phyloP scores from a whole-genome alignment of 108 stramenopile genomes.

The Pseudonitzschia pungens region DNA sequence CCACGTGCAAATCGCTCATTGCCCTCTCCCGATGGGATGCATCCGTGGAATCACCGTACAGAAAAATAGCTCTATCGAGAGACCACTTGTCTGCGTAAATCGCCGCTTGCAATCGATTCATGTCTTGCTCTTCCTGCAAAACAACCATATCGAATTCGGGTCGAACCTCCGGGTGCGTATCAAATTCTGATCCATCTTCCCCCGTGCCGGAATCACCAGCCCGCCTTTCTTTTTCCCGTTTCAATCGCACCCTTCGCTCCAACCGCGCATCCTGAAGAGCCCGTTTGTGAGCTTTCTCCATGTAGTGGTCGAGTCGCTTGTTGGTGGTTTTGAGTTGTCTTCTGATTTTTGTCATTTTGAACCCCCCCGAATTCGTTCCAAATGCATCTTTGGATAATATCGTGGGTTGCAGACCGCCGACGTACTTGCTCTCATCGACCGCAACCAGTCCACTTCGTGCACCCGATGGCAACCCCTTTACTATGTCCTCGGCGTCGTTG shows the following conservation, averaged over 20 bases:
- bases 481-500: conserved; percentile 46
- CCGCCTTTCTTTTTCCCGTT: conserved; percentile 5
- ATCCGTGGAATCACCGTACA: conserved; percentile 32
- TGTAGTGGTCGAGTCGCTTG: conserved; percentile 41
- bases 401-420: conserved; percentile 65
- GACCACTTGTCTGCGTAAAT: conserved; percentile 61
- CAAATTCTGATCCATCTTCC: not conserved
- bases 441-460: conserved; percentile 44
- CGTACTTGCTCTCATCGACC: conserved; percentile 50
- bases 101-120: conserved; percentile 24
- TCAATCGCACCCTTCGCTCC: conserved; percentile 28
- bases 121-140: conserved; percentile 50
- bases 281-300: conserved; percentile 43
- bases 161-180: conserved; percentile 20
- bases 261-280: conserved; percentile 41
- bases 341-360: conserved; percentile 25
- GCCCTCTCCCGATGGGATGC: not conserved
- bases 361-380: conserved; percentile 29
- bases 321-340: conserved; percentile 42
- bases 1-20: not conserved
- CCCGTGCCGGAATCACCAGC: not conserved
- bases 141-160: conserved; percentile 49
- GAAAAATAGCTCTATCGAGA: conserved; percentile 49
- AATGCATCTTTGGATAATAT: conserved; percentile 41
- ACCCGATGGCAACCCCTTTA: conserved; percentile 34